phyloP scores from a whole-genome alignment of 306 rosid species.

The Carpinus fangiana region DNA sequence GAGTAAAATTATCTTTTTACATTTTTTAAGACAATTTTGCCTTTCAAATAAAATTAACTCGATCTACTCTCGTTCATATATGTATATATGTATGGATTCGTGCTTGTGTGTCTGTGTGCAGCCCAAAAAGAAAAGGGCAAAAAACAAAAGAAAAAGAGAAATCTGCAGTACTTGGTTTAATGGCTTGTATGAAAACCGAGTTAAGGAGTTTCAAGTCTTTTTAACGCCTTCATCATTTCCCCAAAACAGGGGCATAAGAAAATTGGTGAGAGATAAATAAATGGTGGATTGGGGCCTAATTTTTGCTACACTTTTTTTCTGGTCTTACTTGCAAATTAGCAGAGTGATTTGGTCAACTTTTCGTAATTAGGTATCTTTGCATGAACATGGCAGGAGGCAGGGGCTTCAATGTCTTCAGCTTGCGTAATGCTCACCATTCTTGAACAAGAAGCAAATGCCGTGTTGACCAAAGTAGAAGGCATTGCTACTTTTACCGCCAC shows the following conservation, averaged over 20 bases:
- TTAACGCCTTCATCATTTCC: background rate
- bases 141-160: too few relatives aligned
- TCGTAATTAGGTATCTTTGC: slow-evolving; percentile 51
- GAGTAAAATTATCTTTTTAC: too few relatives aligned
- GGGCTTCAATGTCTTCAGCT: slow-evolving; percentile 16
- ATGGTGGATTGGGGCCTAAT: slow-evolving; percentile 55
- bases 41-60: too few relatives aligned
- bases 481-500: too few relatives aligned
- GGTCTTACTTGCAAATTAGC: slow-evolving; percentile 22
- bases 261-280: background rate
- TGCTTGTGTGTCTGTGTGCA: too few relatives aligned
- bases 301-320: slow-evolving; percentile 19
- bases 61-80: too few relatives aligned
- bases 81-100: too few relatives aligned
- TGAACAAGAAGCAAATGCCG: slow-evolving; percentile 44
- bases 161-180: too few relatives aligned
- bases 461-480: slow-evolving; percentile 21
- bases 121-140: too few relatives aligned
- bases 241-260: slow-evolving; percentile 26
- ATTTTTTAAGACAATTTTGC: too few relatives aligned
- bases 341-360: slow-evolving; percentile 55
- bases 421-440: slow-evolving; percentile 41
- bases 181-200: too few relatives aligned
- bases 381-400: slow-evolving; percentile 6
- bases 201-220: slow-evolving; percentile 22